Evolutionary conservation across 306 rosid genomes (phyloP).

Genomic region (Heteromeles arbutifolia): DNA sequence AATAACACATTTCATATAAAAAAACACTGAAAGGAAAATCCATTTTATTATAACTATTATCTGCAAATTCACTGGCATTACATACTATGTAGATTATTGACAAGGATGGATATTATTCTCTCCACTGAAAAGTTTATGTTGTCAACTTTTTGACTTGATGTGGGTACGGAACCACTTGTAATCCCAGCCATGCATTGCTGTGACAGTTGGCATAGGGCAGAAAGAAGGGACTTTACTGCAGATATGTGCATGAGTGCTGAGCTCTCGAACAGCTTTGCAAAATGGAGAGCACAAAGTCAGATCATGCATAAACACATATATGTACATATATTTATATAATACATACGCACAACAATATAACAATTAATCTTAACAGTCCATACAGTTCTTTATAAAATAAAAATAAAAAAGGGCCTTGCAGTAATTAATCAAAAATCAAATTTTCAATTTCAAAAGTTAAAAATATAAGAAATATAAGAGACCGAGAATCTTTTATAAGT

Average conservation of each 20-base stretch:
- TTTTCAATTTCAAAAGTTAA: background rate
- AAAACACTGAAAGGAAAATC: background rate
- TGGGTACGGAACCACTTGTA: constrained; percentile 59
- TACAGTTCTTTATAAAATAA: background rate
- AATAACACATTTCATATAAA: background rate
- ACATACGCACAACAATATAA: background rate
- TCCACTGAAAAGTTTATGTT: constrained; percentile 88
- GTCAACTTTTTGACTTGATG: constrained; percentile 77
- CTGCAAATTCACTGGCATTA: constrained; percentile 20
- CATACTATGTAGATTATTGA: constrained; percentile 92
- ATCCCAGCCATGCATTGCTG: constrained; percentile 60
- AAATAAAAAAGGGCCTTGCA: background rate
- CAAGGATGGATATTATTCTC: constrained; percentile 88
- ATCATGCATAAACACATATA: background rate
- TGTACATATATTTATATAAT: background rate
- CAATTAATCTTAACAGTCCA: background rate
- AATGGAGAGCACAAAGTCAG: constrained; percentile 37
- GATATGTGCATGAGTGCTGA: constrained; percentile 86
- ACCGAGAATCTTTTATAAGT: background rate
- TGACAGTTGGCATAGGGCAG: constrained; percentile 87
- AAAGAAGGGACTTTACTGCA: constrained; percentile 87
- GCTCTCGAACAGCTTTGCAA: constrained; percentile 85
- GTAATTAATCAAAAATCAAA: background rate
- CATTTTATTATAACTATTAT: background rate
- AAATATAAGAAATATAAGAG: background rate